phyloP scores from a whole-genome alignment of 495 filamentous ascomycete genomes.

The Penicillium egyptiacum region DNA sequence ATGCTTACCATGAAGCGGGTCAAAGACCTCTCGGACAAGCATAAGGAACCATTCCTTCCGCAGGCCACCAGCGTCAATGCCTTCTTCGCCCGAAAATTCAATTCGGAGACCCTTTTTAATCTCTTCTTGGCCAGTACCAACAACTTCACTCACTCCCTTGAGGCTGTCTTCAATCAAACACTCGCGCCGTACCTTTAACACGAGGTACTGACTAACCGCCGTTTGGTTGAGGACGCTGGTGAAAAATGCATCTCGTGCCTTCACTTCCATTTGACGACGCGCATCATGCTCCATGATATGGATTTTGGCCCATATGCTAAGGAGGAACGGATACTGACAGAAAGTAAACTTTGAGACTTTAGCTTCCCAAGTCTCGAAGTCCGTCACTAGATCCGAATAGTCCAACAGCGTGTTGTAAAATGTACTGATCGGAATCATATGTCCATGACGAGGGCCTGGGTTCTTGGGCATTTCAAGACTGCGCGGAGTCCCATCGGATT shows the following conservation, averaged over 20 bases:
- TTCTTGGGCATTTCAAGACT: slow-evolving; percentile 27
- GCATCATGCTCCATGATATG: slow-evolving; percentile 90
- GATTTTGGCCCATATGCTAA: slow-evolving; percentile 93
- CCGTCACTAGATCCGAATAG: slow-evolving; percentile 79
- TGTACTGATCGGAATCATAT: slow-evolving; percentile 72
- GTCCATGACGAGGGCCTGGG: slow-evolving; percentile 54
- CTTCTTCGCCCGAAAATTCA: slow-evolving; percentile 86
- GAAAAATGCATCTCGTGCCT: slow-evolving; percentile 89
- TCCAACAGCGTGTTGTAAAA: slow-evolving; percentile 90
- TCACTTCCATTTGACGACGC: slow-evolving; percentile 85
- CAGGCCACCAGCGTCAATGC: slow-evolving; percentile 86
- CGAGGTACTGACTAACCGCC: slow-evolving; percentile 74
- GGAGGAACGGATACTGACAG: slow-evolving; percentile 91
- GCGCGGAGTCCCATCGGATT: slow-evolving; percentile 26
- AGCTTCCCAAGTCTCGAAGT: slow-evolving; percentile 88
- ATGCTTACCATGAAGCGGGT: slow-evolving; percentile 79
- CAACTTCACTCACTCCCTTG: slow-evolving; percentile 80
- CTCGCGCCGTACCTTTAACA: slow-evolving; percentile 77
- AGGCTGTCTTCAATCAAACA: slow-evolving; percentile 92
- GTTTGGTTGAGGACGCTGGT: slow-evolving; percentile 76
- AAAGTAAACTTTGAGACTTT: slow-evolving; percentile 77
- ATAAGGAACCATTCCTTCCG: slow-evolving; percentile 97
- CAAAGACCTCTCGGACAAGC: slow-evolving; percentile 88
- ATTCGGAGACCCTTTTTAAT: slow-evolving; percentile 92
- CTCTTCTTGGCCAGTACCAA: slow-evolving; percentile 79